Base-by-base conservation (phyloP, 345 rosid species). In the Euclidium syriacum region DNA sequence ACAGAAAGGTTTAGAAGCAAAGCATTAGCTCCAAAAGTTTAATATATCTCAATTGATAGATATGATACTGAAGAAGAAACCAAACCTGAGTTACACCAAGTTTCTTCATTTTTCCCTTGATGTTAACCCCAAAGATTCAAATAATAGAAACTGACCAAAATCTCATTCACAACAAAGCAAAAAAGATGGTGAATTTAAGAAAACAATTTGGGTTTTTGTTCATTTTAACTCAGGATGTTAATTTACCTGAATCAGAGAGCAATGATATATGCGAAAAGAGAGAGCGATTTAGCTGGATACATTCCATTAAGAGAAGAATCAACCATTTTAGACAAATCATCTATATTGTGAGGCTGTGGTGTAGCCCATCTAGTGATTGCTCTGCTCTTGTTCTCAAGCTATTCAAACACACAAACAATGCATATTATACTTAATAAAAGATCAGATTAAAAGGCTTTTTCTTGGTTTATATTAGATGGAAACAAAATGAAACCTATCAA, bases 361-460 rank as follows among this genome's bases (percentile, higher is more conserved):
- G 92, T 83, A 10, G 99, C 98, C 99, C 99, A 95, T 83, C 98
- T 83, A 95, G 88, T 24, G 99, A 95, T 56, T 90, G 99, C 75
- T 95, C 99, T 41, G 91, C 70, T 76, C 99, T 84, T 8, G 72
- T 67, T 77, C 99, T 88, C 26, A 92, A 90, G 82, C 99, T 94
- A 58, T 6, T 54, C 17, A 62, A 35, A 30, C 60, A 65, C 46
- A 58, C 54, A 41, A 20, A 48, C 8, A 1, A 0, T n/a, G n/a
- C n/a, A n/a, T n/a, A n/a, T n/a, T n/a, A n/a, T n/a, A n/a, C n/a
- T n/a, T n/a, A n/a, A n/a, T n/a, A n/a, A n/a, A n/a, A n/a, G n/a
- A n/a, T n/a, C n/a, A n/a, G n/a, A n/a, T n/a, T n/a, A n/a, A n/a
- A n/a, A n/a, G n/a, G n/a, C n/a, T n/a, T n/a, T n/a, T n/a, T n/a